Evolutionary conservation across 2,329 filamentous ascomycete genomes (phyloP).

Genomic region (Xylaria sp.): DNA sequence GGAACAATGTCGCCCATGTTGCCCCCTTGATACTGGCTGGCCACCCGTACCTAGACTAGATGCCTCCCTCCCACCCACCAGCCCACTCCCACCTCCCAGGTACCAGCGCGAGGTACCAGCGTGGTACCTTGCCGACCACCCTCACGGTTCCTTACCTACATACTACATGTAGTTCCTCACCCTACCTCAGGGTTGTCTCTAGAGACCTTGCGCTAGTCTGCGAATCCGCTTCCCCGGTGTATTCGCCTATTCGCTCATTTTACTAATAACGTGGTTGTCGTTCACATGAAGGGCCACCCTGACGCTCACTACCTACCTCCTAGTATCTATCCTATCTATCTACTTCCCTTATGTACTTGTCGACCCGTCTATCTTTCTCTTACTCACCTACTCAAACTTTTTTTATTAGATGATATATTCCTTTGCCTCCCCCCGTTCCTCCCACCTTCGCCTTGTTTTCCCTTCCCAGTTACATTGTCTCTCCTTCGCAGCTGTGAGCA

Average conservation of each 20-base stretch:
- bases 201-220: constrained; percentile 2
- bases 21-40: constrained; percentile 43
- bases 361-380: not conserved
- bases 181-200: constrained; percentile 7
- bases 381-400: constrained; percentile 1
- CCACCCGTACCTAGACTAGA: constrained; percentile 28
- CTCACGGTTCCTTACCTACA: not conserved
- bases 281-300: constrained; percentile 38
- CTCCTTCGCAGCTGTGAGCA: constrained; percentile 39
- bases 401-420: constrained; percentile 33
- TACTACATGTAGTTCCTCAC: constrained; percentile 1
- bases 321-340: not conserved
- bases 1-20: constrained; percentile 42
- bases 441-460: constrained; percentile 31
- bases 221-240: constrained; percentile 47
- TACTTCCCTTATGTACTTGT: constrained; percentile 4
- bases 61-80: not conserved
- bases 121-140: constrained; percentile 32
- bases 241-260: constrained; percentile 46
- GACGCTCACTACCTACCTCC: constrained; percentile 17
- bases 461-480: constrained; percentile 33
- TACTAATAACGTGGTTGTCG: constrained; percentile 44
- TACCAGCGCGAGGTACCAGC: constrained; percentile 39
- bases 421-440: constrained; percentile 25
- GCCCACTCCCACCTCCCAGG: not conserved